Evolutionary conservation across 305 asterid species (phyloP).

Genomic region (Ruellia speciosa): DNA sequence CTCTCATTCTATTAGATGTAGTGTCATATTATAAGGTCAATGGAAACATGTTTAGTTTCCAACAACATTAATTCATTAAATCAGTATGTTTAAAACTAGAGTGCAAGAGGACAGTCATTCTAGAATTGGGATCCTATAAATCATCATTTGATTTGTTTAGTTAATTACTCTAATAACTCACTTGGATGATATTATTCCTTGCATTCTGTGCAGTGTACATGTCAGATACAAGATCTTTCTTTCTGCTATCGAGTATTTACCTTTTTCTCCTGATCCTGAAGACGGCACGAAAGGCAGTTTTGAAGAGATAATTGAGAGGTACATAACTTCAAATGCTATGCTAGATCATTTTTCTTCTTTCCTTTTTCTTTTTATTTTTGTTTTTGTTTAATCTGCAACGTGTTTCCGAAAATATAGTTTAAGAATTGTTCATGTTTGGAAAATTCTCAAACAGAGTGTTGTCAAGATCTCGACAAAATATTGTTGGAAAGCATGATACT

Average conservation of each 20-base stretch:
- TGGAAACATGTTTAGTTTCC: no score
- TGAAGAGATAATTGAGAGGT: constrained; percentile 96
- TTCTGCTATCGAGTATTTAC: constrained; percentile 82
- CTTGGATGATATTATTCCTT: constrained; percentile 18
- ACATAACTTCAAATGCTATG: neutral
- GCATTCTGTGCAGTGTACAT: constrained; percentile 54
- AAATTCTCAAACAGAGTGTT: constrained; percentile 47
- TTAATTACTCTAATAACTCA: constrained; percentile 17
- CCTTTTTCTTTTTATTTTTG: neutral
- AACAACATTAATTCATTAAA: no score
- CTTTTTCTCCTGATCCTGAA: constrained; percentile 53
- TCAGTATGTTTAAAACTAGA: neutral
- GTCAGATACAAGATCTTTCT: constrained; percentile 84
- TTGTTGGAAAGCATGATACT: constrained; percentile 42
- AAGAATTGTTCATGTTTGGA: constrained; percentile 20
- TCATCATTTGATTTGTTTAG: constrained; percentile 8
- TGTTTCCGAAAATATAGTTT: constrained; percentile 10
- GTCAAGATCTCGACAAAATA: constrained; percentile 73
- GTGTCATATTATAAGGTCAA: no score
- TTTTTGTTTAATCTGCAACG: neutral
- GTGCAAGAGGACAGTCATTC: constrained; percentile 3
- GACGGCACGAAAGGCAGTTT: constrained; percentile 74
- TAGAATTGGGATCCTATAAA: constrained; percentile 7
- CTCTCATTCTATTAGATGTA: no score
- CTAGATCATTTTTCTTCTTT: neutral